Evolutionary conservation across 2,329 filamentous ascomycete genomes (phyloP).

Genomic region (Pseudogymnoascus sp.): DNA sequence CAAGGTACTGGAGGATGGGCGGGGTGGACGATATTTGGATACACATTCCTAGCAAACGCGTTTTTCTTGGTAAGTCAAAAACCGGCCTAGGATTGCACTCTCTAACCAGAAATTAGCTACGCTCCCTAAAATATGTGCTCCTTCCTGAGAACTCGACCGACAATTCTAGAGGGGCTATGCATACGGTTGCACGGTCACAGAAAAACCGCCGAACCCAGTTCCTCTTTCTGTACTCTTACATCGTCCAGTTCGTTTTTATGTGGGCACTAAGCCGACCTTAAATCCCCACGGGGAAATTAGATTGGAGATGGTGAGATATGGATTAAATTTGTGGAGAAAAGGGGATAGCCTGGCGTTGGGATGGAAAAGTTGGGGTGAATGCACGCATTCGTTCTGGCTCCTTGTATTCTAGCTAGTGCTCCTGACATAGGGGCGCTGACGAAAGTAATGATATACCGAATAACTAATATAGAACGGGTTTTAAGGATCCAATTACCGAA

Average conservation of each 20-base stretch:
- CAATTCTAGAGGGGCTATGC: conserved; percentile 48
- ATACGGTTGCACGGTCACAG: conserved; percentile 73
- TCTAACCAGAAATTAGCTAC: conserved; percentile 50
- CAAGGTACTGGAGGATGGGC: conserved; percentile 80
- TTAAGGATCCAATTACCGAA: background rate
- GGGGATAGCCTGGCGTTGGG: background rate
- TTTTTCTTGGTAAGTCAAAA: conserved; percentile 70
- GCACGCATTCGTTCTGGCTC: background rate
- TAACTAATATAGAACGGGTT: background rate
- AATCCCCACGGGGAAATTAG: background rate
- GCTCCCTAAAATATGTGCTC: conserved; percentile 90
- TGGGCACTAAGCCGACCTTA: conserved; percentile 56
- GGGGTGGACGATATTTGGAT: conserved; percentile 81
- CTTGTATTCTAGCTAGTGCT: conserved; percentile 4
- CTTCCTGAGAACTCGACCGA: conserved; percentile 71
- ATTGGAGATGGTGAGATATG: background rate
- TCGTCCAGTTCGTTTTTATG: conserved; percentile 93
- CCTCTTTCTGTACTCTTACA: conserved; percentile 86
- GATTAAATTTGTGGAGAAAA: background rate
- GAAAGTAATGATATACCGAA: conserved; percentile 6
- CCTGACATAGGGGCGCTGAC: background rate
- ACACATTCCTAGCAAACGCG: conserved; percentile 89
- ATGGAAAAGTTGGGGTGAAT: conserved; percentile 6
- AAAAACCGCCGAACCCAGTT: conserved; percentile 85
- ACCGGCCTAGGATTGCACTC: background rate